Percentiles rank a stretch among this genome's conserved stretches.
These are phyloP conservation scores for Cladophialophora exuberans DNA, from an alignment of 2,329 filamentous ascomycete genomes.

Conservation along the genomic window DNA sequence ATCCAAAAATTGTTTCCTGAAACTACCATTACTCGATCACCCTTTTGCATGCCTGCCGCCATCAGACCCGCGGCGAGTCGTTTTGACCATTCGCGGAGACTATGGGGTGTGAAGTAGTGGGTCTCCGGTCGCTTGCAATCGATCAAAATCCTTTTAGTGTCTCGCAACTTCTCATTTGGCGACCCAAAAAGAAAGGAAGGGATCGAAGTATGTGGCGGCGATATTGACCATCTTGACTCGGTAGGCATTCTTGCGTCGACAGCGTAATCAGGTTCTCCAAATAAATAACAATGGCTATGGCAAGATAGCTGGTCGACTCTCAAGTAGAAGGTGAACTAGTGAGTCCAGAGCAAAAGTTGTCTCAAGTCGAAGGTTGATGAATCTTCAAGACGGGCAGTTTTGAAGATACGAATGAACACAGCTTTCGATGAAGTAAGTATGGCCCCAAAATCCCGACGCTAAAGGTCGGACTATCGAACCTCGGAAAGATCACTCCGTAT, in stretches of 20 bases:
- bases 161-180: background rate
- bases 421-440: too few species aligned
- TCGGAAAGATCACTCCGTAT: too few species aligned
- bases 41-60: constrained; percentile 61
- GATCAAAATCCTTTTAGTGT: constrained; percentile 37
- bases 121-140: constrained; percentile 65
- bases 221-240: constrained; percentile 3
- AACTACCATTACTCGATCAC: constrained; percentile 70
- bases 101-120: constrained; percentile 60
- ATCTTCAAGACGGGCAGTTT: too few species aligned
- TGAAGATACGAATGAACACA: too few species aligned
- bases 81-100: constrained; percentile 68
- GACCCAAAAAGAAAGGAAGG: constrained; percentile 14
- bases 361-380: too few species aligned
- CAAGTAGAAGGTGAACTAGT: too few species aligned
- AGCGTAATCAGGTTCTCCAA: background rate
- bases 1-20: constrained; percentile 71
- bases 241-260: constrained; percentile 5
- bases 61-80: constrained; percentile 66
- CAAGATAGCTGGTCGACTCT: too few species aligned
- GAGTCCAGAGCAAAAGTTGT: too few species aligned
- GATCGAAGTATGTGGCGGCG: constrained; percentile 3
- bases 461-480: too few species aligned
- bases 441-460: too few species aligned
- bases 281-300: too few species aligned